Evolutionary conservation across 176 grass and related monocot genomes (phyloP), one percentile per base, ranked within the genome.

Genomic region (Triticum turgidum): DNA sequence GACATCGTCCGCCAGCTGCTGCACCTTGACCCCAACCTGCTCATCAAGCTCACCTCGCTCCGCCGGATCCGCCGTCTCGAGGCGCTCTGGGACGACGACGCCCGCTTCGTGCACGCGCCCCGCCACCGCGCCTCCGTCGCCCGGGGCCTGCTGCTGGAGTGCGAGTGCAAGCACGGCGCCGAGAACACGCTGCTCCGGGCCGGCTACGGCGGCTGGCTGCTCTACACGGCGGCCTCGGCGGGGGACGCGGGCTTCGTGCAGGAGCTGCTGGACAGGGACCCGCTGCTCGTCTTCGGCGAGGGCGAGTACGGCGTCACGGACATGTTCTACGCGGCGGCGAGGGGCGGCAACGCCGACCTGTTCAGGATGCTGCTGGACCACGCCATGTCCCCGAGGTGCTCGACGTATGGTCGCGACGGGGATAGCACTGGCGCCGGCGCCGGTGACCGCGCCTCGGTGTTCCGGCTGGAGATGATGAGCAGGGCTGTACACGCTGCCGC

Each of bases 1-100:
- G 97, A 96, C 82, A 83, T 98, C 30, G 97, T 96, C 13, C 92
- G 97, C 20, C 88, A 96, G 87, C 92, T 98, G 37, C 91, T 98
- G 6, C 92, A 92, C 77, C 84, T 96, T 41, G 97, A 98, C 85
- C 87, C 92, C 14, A 98, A 98, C 88, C 92, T 96, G n/a, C 94
- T 99, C 90, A 94, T 99, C 85, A 99, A 99, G 80, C 94, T 99
- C 86, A 94, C 97, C 81, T 96, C 94, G 3, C 92, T 99, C 9
- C 92, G 90, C 80, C 92, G 97, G 67, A 94, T 96, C 89, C 97
- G 90, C 35, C 85, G 97, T 37, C 97, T 99, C 61, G 97, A 99
- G 76, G 82, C 92, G 17, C 88, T 99, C 24, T 99, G 97, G 97
- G 94, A 96, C 76, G 94, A 96, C 82, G 92, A 96, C 83, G 77